Evolutionary conservation across 2,329 filamentous ascomycete genomes (phyloP).

Genomic region (Fusarium fujikuroi): DNA sequence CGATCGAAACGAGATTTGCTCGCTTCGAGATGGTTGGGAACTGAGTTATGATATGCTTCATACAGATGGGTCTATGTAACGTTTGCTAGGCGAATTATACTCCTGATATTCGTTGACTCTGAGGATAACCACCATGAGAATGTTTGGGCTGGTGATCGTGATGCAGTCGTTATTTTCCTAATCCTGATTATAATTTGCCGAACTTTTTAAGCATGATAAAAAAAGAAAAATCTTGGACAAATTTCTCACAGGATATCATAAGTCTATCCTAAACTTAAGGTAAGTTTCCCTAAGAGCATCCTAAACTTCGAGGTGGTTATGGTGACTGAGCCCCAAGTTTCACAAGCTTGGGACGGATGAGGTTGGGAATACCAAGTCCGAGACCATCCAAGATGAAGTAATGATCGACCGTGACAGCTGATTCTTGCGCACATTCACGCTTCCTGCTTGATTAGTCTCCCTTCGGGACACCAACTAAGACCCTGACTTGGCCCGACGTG

Average conservation of each 20-base stretch:
- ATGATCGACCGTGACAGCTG: conserved; percentile 13
- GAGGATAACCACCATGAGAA: background rate
- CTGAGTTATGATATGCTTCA: conserved; percentile 23
- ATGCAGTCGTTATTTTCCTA: background rate
- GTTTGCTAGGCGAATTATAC: background rate
- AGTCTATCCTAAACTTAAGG: background rate
- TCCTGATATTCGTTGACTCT: background rate
- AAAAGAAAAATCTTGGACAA: background rate
- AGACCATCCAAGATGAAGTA: background rate
- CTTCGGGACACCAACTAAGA: background rate
- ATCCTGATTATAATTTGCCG: background rate
- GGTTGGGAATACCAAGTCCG: background rate
- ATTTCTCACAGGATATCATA: background rate
- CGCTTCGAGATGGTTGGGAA: conserved; percentile 9
- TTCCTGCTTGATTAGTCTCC: background rate
- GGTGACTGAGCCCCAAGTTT: background rate
- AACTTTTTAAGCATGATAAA: background rate
- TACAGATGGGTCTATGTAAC: conserved; percentile 13
- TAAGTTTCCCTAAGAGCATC: background rate
- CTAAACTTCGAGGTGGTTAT: background rate
- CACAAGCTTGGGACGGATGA: background rate
- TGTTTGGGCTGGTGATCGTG: background rate
- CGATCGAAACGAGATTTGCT: conserved; percentile 14
- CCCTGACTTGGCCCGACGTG: background rate
- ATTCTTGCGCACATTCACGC: conserved; percentile 3